A percentile compares a stretch with the other conserved stretches of the same genome.
phyloP scores from a whole-genome alignment of 2,329 filamentous ascomycete species.

The Fonsecaea nubica region DNA sequence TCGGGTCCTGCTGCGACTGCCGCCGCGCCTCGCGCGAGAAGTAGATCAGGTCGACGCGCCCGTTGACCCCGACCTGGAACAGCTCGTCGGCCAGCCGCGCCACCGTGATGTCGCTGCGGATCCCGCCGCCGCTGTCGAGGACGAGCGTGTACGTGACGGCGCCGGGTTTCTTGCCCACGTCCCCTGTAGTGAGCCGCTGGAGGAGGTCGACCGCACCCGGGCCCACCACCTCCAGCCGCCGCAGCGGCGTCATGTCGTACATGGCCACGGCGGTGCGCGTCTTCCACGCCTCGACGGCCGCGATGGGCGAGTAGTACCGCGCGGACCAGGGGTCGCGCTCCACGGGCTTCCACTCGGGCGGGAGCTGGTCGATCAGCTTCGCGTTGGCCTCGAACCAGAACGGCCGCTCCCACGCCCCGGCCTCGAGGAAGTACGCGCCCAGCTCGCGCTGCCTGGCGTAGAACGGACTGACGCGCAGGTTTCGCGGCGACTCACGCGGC shows the following conservation, averaged over 20 bases:
- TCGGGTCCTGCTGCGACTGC: slow-evolving; percentile 52
- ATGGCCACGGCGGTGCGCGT: slow-evolving; percentile 67
- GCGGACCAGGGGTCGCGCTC: slow-evolving; percentile 66
- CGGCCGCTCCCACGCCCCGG: slow-evolving; percentile 66
- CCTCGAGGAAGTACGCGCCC: slow-evolving; percentile 63
- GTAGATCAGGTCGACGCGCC: slow-evolving; percentile 61
- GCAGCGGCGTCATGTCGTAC: slow-evolving; percentile 68
- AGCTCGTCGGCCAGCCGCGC: slow-evolving; percentile 57
- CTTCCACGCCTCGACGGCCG: slow-evolving; percentile 69
- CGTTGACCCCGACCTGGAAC: slow-evolving; percentile 64
- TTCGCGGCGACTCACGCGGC: slow-evolving; percentile 63
- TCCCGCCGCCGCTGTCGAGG: slow-evolving; percentile 60
- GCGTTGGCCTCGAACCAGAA: slow-evolving; percentile 67
- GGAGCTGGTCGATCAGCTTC: slow-evolving; percentile 58
- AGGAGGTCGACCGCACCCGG: slow-evolving; percentile 64
- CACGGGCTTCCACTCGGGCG: slow-evolving; percentile 61
- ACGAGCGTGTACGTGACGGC: slow-evolving; percentile 64
- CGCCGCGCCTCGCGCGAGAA: slow-evolving; percentile 60
- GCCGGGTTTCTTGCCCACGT: slow-evolving; percentile 55
- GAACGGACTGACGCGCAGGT: slow-evolving; percentile 66
- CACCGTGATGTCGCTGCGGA: slow-evolving; percentile 65
- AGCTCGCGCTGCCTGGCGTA: slow-evolving; percentile 61
- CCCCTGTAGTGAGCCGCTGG: slow-evolving; percentile 51
- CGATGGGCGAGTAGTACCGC: slow-evolving; percentile 63
- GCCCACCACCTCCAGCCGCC: slow-evolving; percentile 64